Base-by-base conservation (phyloP, 192 early-diverging fungal species). In the Globomyces pollinis-pini region DNA sequence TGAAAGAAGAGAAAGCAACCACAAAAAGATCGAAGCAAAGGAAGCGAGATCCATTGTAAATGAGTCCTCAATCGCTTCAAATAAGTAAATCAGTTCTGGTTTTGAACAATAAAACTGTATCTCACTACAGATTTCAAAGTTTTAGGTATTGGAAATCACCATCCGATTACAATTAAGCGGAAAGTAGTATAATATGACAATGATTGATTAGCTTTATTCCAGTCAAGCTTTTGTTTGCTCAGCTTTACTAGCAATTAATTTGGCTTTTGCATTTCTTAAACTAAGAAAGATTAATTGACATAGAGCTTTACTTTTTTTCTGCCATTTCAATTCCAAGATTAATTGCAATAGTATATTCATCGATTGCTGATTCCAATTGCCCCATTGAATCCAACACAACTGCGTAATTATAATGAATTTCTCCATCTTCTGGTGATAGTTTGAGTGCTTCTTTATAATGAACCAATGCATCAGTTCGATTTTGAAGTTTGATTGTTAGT, bases 381-480 rank as follows among this genome's bases (percentile, higher is more conserved):
- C 76, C 76, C 7, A 61, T 56, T 4, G 81, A 75, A 60, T 89
- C 88, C 47, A 81, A 72, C 33, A 86, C 77, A 42, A 75, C 79
- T 0, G 65, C 88, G 45, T 81, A 70, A 43, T 70, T 68, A 54
- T 75, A 87, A 30, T 67, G 72, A 28, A 84, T 73, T 62, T 90
- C 85, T 11, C 80, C 83, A 56, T 90, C 88, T 1, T 73, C 42
- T 0, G 86, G 86, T 28, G 73, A 74, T 26, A 90, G 64, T 31
- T 70, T 67, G 1, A 76, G 49, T 1, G 88, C 88, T 18, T 74
- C 63, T 50, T 75, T 60, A 59, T 85, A 71, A 55, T 84, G 78
- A 13, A 26, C 51, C 3, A 88, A 49, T 0, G 85, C 81, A 42
- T 45, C 60, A 6, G 61, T 43, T 7, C 60, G 24, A 38, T 85